phyloP scores from a whole-genome alignment of 176 grass and related monocot genomes.

The Aegilops longissima region DNA sequence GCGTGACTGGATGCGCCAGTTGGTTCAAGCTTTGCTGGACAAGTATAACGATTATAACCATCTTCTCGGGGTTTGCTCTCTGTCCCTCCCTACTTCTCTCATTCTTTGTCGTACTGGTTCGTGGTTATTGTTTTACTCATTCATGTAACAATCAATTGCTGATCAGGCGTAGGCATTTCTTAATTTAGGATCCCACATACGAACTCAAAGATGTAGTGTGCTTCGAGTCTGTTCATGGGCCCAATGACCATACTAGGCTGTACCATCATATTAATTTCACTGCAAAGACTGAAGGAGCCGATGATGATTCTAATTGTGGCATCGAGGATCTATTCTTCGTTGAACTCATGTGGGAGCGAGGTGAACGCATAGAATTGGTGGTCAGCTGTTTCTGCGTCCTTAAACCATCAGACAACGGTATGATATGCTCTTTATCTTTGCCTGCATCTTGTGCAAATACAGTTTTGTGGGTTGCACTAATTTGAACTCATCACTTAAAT shows the following conservation, averaged over 20 bases:
- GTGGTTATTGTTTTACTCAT: background rate
- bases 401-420: background rate
- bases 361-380: background rate
- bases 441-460: background rate
- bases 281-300: background rate
- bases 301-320: background rate
- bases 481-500: background rate
- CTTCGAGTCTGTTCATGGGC: background rate
- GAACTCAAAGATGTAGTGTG: background rate
- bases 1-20: background rate
- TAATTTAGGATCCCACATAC: background rate
- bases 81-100: background rate
- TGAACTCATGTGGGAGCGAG: background rate
- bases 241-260: background rate
- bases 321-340: background rate
- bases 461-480: background rate
- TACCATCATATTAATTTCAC: slow-evolving; percentile 6
- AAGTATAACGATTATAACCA: background rate
- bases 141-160: background rate
- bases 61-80: background rate
- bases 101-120: background rate
- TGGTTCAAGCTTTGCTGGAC: background rate
- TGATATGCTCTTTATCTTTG: background rate
- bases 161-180: background rate
- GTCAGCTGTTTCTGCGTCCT: background rate